phyloP scores from a whole-genome alignment of 371 early-diverging fungal genomes.

The Chytridium lagenaria region DNA sequence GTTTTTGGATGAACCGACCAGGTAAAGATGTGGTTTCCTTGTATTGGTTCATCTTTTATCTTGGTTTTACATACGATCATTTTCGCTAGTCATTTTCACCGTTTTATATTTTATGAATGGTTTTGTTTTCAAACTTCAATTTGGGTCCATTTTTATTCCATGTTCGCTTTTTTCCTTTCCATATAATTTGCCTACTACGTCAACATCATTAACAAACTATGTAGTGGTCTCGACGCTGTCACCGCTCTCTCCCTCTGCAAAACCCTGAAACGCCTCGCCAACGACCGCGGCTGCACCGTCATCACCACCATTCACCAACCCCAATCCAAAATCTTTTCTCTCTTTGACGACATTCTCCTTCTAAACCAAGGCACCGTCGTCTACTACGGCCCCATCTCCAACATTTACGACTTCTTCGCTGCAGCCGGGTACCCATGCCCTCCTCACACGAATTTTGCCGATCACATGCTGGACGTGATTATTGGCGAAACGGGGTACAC shows the following conservation, averaged over 20 bases:
- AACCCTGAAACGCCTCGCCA: slow-evolving; percentile 62
- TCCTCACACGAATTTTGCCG: slow-evolving; percentile 66
- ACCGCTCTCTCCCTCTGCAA: slow-evolving; percentile 65
- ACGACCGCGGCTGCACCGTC: slow-evolving; percentile 54
- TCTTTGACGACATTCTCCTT: slow-evolving; percentile 68
- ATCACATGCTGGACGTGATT: slow-evolving; percentile 33
- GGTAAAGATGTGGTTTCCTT: too few species aligned
- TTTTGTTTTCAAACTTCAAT: too few species aligned
- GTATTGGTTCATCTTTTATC: too few species aligned
- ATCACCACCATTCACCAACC: slow-evolving; percentile 95
- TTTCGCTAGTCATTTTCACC: too few species aligned
- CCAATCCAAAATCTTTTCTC: slow-evolving; percentile 65
- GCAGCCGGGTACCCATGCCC: slow-evolving; percentile 62
- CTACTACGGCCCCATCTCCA: slow-evolving; percentile 53
- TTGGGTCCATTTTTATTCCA: not conserved
- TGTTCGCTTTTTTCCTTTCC: not conserved
- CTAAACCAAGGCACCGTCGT: slow-evolving; percentile 59
- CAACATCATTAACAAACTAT: not conserved
- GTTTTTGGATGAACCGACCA: slow-evolving; percentile 93
- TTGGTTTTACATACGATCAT: too few species aligned
- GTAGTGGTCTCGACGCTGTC: slow-evolving; percentile 77
- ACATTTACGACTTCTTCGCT: slow-evolving; percentile 41
- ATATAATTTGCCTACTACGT: not conserved
- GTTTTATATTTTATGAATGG: not conserved
- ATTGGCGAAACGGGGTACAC: slow-evolving; percentile 57